phyloP scores from a whole-genome alignment of 805 yeast genomes.

The Kuraishia borneana region DNA sequence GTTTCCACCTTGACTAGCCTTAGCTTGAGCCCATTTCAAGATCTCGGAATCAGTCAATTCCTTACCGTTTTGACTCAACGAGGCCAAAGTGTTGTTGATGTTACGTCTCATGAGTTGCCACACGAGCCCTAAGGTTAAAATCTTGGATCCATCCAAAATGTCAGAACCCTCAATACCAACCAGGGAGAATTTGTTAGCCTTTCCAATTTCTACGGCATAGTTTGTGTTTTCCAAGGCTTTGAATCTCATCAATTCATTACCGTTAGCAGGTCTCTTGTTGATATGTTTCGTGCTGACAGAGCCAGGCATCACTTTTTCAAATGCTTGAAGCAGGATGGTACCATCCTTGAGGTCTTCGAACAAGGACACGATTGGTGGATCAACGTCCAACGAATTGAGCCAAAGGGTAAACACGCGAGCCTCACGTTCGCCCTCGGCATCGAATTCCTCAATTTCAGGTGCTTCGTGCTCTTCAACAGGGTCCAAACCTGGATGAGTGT shows the following conservation, averaged over 20 bases:
- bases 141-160: slow-evolving; percentile 85
- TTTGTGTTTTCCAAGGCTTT: slow-evolving; percentile 97
- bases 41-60: slow-evolving; percentile 79
- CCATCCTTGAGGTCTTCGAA: slow-evolving; percentile 97
- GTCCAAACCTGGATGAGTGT: slow-evolving; percentile 93
- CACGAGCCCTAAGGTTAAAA: slow-evolving; percentile 83
- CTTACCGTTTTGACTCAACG: slow-evolving; percentile 60
- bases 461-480: slow-evolving; percentile 88
- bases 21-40: slow-evolving; percentile 86
- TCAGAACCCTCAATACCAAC: slow-evolving; percentile 99
- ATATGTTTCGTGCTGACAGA: slow-evolving; percentile 69
- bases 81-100: slow-evolving; percentile 72
- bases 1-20: slow-evolving; percentile 80
- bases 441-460: slow-evolving; percentile 94
- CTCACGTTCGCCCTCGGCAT: slow-evolving; percentile 99
- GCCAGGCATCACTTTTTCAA: slow-evolving; percentile 92
- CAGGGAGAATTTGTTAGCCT: slow-evolving; percentile 80
- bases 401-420: slow-evolving; percentile 97
- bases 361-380: slow-evolving; percentile 83
- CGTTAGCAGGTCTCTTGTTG: slow-evolving; percentile 73
- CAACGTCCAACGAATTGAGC: slow-evolving; percentile 94
- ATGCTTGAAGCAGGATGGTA: slow-evolving; percentile 78
- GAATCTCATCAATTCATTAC: slow-evolving; percentile 73
- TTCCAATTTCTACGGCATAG: slow-evolving; percentile 95
- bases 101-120: slow-evolving; percentile 99